These are phyloP conservation scores for Aureobasidium mangrovei DNA, from an alignment of 2,329 filamentous ascomycete genomes.

Conservation along the genomic window DNA sequence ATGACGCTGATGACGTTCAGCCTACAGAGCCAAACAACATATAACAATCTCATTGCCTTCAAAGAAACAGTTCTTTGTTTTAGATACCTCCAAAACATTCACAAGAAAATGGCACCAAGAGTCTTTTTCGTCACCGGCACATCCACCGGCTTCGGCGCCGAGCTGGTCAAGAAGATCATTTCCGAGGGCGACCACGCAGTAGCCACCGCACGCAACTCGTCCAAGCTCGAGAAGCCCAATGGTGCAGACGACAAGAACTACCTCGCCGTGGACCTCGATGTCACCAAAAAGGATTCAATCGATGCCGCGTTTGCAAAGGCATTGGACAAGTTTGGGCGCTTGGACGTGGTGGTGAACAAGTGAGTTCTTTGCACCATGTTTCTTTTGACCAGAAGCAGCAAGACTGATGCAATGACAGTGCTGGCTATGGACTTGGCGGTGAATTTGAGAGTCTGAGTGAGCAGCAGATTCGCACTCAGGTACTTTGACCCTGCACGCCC, in stretches of 20 bases:
- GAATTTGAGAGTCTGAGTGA: conserved; percentile 46
- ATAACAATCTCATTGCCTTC: too few species aligned
- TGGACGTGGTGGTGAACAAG: conserved; percentile 55
- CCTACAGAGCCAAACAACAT: too few species aligned
- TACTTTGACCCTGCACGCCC: not conserved
- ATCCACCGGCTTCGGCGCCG: conserved; percentile 39
- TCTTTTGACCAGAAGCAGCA: not conserved
- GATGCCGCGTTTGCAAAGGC: conserved; percentile 38
- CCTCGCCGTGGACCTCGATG: conserved; percentile 44
- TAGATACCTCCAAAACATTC: too few species aligned
- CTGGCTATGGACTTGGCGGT: conserved; percentile 48
- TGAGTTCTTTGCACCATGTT: not conserved
- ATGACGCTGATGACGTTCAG: too few species aligned
- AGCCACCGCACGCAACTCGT: conserved; percentile 38
- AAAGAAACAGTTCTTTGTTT: too few species aligned
- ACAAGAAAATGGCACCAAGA: conserved; percentile 12
- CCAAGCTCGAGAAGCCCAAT: conserved; percentile 32
- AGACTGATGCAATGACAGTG: conserved; percentile 19
- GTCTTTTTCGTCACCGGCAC: conserved; percentile 42
- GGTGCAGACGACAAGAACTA: conserved; percentile 39
- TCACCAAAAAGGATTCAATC: conserved; percentile 38
- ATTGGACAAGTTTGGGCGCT: conserved; percentile 42
- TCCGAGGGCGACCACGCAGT: conserved; percentile 36
- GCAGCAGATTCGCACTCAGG: conserved; percentile 35
- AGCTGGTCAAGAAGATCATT: conserved; percentile 36